These are phyloP conservation scores for Saccharomycopsis capsularis DNA, from an alignment of 805 yeast species.

Conservation along the genomic window DNA sequence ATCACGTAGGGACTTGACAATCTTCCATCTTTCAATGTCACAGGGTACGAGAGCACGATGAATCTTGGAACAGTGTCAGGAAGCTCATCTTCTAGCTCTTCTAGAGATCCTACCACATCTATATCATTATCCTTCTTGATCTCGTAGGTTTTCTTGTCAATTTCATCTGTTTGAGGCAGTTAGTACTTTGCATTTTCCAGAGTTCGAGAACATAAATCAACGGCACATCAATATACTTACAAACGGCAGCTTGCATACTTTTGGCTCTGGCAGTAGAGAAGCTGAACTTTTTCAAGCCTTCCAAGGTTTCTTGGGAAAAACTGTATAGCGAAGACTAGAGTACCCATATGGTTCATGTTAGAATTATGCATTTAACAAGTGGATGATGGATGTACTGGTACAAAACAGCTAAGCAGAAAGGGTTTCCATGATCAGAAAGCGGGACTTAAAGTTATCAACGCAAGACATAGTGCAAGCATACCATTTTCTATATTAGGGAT, in stretches of 20 bases:
- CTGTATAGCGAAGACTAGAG: slow-evolving; percentile 45
- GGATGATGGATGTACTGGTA: too few relatives aligned
- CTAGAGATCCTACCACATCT: slow-evolving; percentile 40
- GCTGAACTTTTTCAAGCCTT: slow-evolving; percentile 62
- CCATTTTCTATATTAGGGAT: too few relatives aligned
- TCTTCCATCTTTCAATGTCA: slow-evolving; percentile 63
- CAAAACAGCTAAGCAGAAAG: too few relatives aligned
- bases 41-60: slow-evolving; percentile 69
- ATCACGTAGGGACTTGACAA: slow-evolving; percentile 66
- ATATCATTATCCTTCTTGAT: slow-evolving; percentile 41
- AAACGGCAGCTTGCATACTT: slow-evolving; percentile 54
- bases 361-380: too few relatives aligned
- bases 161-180: slow-evolving; percentile 25
- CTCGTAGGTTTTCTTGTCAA: slow-evolving; percentile 49
- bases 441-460: too few relatives aligned
- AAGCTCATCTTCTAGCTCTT: slow-evolving; percentile 62
- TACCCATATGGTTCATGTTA: too few relatives aligned
- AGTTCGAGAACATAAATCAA: slow-evolving; percentile 19
- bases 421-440: too few relatives aligned
- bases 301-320: slow-evolving; percentile 53
- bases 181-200: slow-evolving; percentile 15
- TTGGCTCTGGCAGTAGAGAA: slow-evolving; percentile 61
- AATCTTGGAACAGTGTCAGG: slow-evolving; percentile 81
- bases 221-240: slow-evolving; percentile 30
- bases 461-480: too few relatives aligned